Evolutionary conservation across 148 eudicot species (phyloP).

Genomic region (Vaccinium vitisidaea): DNA sequence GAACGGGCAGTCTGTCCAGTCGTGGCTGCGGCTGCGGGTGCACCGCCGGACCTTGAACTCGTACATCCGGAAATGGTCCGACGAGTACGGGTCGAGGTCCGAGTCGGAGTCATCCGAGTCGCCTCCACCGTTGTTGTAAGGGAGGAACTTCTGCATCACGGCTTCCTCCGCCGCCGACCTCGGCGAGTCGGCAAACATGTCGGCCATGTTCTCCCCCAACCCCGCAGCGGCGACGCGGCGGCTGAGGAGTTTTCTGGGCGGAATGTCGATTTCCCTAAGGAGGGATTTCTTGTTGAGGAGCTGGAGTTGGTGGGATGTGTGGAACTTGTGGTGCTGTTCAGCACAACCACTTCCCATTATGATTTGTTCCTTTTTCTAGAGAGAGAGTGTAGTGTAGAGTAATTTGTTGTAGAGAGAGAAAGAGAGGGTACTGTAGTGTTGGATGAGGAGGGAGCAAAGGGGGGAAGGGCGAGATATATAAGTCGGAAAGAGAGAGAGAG

Average conservation of each 20-base stretch:
- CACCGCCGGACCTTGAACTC: conserved; percentile 93
- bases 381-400: background rate
- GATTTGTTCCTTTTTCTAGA: background rate
- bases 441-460: conserved; percentile 12
- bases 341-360: conserved; percentile 49
- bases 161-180: conserved; percentile 30
- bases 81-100: conserved; percentile 56
- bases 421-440: background rate
- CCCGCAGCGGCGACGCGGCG: conserved; percentile 25
- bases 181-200: conserved; percentile 17
- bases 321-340: conserved; percentile 51
- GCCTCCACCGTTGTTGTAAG: conserved; percentile 31
- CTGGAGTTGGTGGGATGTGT: conserved; percentile 36
- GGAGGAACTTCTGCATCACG: conserved; percentile 47
- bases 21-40: conserved; percentile 71
- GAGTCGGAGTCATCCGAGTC: conserved; percentile 37
- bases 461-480: conserved; percentile 11
- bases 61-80: conserved; percentile 78
- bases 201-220: background rate
- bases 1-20: conserved; percentile 94
- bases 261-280: conserved; percentile 65
- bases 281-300: conserved; percentile 34
- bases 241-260: conserved; percentile 60
- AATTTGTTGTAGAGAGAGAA: background rate
- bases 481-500: conserved; percentile 1